phyloP scores from a whole-genome alignment of 2,329 filamentous ascomycete genomes.

The Falciphora oryzae region DNA sequence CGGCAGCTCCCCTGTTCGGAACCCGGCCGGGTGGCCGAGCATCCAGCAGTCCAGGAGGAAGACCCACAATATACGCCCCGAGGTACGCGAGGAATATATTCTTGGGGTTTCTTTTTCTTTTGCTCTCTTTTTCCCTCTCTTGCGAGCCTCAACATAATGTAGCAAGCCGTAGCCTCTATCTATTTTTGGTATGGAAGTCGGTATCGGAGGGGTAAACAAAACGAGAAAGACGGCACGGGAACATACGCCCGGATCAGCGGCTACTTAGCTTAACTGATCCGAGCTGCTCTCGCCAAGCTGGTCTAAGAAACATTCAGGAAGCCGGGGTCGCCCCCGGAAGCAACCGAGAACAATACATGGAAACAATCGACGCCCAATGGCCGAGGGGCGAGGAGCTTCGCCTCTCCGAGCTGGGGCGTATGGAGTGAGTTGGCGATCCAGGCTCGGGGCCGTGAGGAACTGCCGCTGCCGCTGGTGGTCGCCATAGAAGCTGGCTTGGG shows the following conservation, averaged over 20 bases:
- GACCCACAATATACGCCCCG: too few species aligned
- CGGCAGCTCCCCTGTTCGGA: not conserved
- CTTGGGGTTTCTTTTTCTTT: not conserved
- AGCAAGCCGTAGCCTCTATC: not conserved
- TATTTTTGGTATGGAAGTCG: not conserved
- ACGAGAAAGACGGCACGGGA: not conserved
- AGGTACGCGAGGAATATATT: too few species aligned
- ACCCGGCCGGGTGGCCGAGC: not conserved
- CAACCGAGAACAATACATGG: not conserved
- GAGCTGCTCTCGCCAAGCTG: not conserved
- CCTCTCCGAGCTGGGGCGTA: too few species aligned
- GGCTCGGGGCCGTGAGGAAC: not conserved
- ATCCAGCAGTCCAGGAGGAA: too few species aligned
- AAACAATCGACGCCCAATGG: not conserved
- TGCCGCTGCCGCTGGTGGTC: not conserved
- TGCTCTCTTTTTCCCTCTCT: not conserved
- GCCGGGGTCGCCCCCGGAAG: not conserved
- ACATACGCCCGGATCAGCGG: not conserved
- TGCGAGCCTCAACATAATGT: not conserved
- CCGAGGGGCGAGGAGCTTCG: not conserved
- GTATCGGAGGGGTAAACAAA: not conserved
- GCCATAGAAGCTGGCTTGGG: not conserved
- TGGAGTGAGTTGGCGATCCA: not conserved
- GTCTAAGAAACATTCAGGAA: not conserved
- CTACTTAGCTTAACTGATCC: not conserved